Base-by-base conservation (phyloP, 345 rosid species). In the Brassica rapa region DNA sequence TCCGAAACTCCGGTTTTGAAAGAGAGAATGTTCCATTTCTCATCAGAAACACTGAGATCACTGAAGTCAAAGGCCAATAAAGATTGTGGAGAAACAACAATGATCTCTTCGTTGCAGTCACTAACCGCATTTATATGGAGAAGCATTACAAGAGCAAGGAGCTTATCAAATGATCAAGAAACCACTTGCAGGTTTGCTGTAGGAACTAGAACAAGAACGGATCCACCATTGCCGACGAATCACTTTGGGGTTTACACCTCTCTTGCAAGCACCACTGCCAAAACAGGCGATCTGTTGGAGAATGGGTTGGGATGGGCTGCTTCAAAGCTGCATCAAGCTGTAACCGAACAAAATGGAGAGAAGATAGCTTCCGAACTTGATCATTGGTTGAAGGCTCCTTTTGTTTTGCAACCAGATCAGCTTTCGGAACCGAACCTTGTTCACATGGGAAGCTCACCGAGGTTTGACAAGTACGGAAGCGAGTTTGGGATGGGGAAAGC, bases 401-500 rank as follows among this genome's bases (percentile, higher is more conserved):
- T 6, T 55, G 25, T 7, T 55, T 2, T 19, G 25, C 60, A 19
- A 16, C 9, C 9, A 1, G 25, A 16, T 7, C 4, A 7, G 7
- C 9, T 16, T 1, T 55, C 4, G 0, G 25, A 19, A 16, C 25
- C 8, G 60, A 55, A 16, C 10, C 4, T 85, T 71, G 82, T 91
- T 80, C 78, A 86, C 83, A 83, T 88, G 66, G 94, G 97, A 72
- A 86, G 98, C 83, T 93, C 97, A 0, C 95, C 95, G 2, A 77
- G 93, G 74, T 93, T 93, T 79, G 60, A 93, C 69, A 91, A 77
- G 84, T 93, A 91, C 0, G 93, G 86, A 30, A 72, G 64, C 55
- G 86, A 93, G 69, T 91, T 91, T 72, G 94, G 94, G 30, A 46
- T 91, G 82, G 97, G 94, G 33, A 88, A 91, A 83, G 88, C 92